Evolutionary conservation across 176 grass and related monocot species (phyloP), one percentile per base, ranked within the genome.

Genomic region (Pharus latifolius): DNA sequence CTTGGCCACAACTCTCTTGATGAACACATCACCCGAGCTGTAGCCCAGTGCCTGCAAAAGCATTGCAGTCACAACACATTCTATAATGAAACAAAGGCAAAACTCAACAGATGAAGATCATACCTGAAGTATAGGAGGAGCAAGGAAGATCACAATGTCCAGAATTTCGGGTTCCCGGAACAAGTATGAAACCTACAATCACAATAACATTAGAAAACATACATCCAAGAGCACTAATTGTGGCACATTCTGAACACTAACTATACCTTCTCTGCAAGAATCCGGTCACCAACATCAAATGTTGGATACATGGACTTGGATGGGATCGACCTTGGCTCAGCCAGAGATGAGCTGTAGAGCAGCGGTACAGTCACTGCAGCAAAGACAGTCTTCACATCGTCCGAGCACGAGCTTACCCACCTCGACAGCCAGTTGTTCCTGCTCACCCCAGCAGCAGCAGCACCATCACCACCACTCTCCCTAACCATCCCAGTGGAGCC

Each of bases 301-400:
- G 95, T 99, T 1, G 95, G 95, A 68, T 76, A 90, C 95, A 99
- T 99, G 16, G 95, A 99, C 69, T 78, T 88, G 2, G 95, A 86
- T 73, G 95, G 95, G 66, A 99, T 94, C 32, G 90, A 99, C 63
- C 90, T 94, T 0, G 90, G 90, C 41, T 94, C 90, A 22, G 84
- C 95, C 57, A 99, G 69, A 26, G 73, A 88, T 10, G 90, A 88
- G 44, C 74, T 86, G 28, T 84, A 90, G 40, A 99, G 78, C 63
- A 99, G 73, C 0, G 95, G 90, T 17, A 99, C 95, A 22, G 95
- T 94, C 69, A 99, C 67, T 2, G 90, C 90, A 0, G 87, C 90
- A 10, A 99, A 81, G 29, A 86, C 63, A 1, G 90, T 91, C 75
- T 99, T 99, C 0, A 87, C 84, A 66, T 99, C 95, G 55, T 99